Evolutionary conservation across 805 yeast species (phyloP).

Genomic region (Helenozyma baotianmanensis): DNA sequence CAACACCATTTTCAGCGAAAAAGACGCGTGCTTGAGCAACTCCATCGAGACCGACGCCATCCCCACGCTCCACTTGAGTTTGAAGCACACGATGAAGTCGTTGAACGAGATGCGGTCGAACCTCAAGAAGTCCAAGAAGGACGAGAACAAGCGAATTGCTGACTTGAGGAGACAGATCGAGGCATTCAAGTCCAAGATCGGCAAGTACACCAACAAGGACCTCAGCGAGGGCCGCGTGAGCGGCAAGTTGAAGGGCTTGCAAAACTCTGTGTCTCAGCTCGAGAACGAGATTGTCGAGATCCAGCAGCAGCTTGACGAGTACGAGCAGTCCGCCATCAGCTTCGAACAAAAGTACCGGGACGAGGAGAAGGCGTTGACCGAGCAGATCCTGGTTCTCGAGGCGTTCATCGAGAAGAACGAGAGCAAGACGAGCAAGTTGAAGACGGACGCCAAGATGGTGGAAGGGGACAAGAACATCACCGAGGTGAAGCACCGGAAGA

Average conservation of each 20-base stretch:
- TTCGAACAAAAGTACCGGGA: slow-evolving; percentile 14
- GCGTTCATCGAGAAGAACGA: slow-evolving; percentile 21
- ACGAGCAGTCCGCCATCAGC: slow-evolving; percentile 10
- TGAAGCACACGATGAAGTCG: slow-evolving; percentile 26
- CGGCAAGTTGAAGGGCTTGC: slow-evolving; percentile 37
- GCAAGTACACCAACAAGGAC: slow-evolving; percentile 23
- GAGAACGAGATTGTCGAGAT: slow-evolving; percentile 31
- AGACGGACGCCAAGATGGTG: slow-evolving; percentile 17
- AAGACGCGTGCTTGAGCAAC: background rate
- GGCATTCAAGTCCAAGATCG: slow-evolving; percentile 25
- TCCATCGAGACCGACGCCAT: slow-evolving; percentile 23
- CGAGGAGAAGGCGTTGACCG: slow-evolving; percentile 17
- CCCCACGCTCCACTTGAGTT: slow-evolving; percentile 29
- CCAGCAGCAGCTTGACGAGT: slow-evolving; percentile 14
- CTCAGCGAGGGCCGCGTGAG: slow-evolving; percentile 26
- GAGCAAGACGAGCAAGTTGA: slow-evolving; percentile 17
- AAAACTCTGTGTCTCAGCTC: slow-evolving; percentile 35
- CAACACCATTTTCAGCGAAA: slow-evolving; percentile 21
- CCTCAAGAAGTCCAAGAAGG: slow-evolving; percentile 32
- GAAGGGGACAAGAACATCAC: slow-evolving; percentile 20
- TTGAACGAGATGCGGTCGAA: slow-evolving; percentile 20
- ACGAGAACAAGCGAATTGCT: slow-evolving; percentile 31
- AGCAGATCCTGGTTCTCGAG: slow-evolving; percentile 22
- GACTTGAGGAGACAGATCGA: slow-evolving; percentile 34
- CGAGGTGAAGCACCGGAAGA: slow-evolving; percentile 22